Evolutionary conservation across 345 rosid species (phyloP).

Genomic region (Eucalyptus cloeziana): DNA sequence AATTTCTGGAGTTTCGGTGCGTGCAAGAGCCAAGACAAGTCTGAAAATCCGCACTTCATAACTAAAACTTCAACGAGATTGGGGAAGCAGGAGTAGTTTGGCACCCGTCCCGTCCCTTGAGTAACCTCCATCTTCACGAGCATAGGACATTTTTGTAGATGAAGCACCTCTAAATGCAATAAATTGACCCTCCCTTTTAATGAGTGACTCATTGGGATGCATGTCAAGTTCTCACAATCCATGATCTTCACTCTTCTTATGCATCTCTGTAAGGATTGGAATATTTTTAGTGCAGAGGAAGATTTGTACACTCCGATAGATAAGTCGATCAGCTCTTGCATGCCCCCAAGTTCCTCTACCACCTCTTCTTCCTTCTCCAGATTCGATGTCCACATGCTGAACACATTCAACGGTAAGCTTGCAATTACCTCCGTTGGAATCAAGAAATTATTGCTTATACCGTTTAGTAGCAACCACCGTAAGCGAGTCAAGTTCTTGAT

Average conservation of each 20-base stretch:
- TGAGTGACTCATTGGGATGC: background rate
- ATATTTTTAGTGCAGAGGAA: too few relatives aligned
- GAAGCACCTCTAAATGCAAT: background rate
- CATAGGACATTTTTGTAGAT: fast-evolving
- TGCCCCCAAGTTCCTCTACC: background rate
- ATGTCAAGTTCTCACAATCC: fast-evolving
- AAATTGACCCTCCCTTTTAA: too few relatives aligned
- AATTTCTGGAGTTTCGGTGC: background rate
- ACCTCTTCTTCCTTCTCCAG: background rate
- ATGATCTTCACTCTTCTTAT: background rate
- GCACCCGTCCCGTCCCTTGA: background rate
- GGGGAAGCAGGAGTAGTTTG: background rate
- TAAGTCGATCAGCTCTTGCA: background rate
- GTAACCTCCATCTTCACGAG: too few relatives aligned
- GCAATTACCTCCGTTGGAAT: fast-evolving
- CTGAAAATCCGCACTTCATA: fast-evolving
- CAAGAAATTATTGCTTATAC: fast-evolving
- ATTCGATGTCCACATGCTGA: fast-evolving
- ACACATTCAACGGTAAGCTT: background rate
- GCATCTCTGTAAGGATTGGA: background rate
- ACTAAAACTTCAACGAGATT: fast-evolving
- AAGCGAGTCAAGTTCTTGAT: background rate
- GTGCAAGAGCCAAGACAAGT: background rate
- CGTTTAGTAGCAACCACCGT: background rate
- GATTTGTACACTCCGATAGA: fast-evolving